Base-by-base conservation (phyloP, 2,329 filamentous ascomycete genomes). In the Apiospora sp. region DNA sequence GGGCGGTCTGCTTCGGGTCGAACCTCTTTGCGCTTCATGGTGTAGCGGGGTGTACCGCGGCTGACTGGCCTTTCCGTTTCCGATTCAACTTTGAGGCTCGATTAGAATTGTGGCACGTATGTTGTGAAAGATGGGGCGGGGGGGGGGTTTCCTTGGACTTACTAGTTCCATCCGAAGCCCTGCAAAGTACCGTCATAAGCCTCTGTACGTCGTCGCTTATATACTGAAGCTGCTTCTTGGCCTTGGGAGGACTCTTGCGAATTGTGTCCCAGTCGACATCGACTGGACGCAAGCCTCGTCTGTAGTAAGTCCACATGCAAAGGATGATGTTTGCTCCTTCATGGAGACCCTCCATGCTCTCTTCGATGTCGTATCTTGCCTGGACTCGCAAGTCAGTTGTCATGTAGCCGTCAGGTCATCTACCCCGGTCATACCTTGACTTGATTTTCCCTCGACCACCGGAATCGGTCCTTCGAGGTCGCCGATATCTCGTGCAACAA, bases 301-400 rank as follows among this genome's bases (percentile, higher is more conserved):
- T 85, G 77, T 84, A 88, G 75, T 88, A 88, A 68, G 87, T 85
- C 87, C 87, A 89, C 71, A 87, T 81, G 14, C 80, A 78, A 1
- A 89, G 83, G 41, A 88, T 79, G 70, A 83, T 83, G 69, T 85
- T 86, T 41, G 84, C 86, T 5, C 85, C 82, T 16, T 83, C 79
- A 22, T 88, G 87, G 1, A 88, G 79, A 7, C 83, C 78, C 48
- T 84, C 81, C 22, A 87, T 83, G 71, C 85, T 86, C 0, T 58
- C 22, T 0, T 81, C 80, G 10, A 86, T 80, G 0, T 85, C 79
- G 71, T 85, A 85, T 14, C 79, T 79, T n/a, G 73, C 72, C 81
- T 84, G 14, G 16, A 16, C 6, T n/a, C 73, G 67, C 37, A n/a
- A 30, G 49, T 74, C 44, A 7, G 64, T 70, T n/a, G 72, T 67